phyloP scores from a whole-genome alignment of 768 basidiomycete species.

The Mycena vulgaris region DNA sequence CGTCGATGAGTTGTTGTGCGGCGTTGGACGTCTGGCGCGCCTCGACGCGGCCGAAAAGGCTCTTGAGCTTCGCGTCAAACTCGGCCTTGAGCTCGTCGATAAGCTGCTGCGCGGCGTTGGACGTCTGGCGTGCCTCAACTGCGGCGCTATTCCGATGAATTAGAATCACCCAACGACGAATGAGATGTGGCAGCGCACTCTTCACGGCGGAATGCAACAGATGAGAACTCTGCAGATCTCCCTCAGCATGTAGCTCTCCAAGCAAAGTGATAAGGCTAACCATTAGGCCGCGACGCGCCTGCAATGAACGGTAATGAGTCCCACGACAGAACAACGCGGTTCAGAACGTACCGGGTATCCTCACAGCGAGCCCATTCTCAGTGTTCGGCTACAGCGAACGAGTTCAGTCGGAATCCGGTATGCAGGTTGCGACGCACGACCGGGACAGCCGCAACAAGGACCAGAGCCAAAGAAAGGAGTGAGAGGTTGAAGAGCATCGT shows the following conservation, averaged over 20 bases:
- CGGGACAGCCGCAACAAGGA: conserved; percentile 15
- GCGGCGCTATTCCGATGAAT: neutral
- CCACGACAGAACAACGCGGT: too few species aligned
- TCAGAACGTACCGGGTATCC: neutral
- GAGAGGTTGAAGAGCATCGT: conserved; percentile 27
- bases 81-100: conserved; percentile 2
- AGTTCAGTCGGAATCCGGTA: neutral
- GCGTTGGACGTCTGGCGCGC: conserved; percentile 12
- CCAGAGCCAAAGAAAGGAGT: conserved; percentile 7
- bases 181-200: neutral
- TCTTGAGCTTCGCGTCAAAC: neutral
- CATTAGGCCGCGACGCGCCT: neutral
- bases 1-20: neutral
- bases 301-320: neutral
- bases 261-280: neutral
- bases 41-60: neutral
- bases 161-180: neutral
- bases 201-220: neutral
- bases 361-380: neutral
- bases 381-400: neutral
- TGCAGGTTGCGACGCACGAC: neutral
- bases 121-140: conserved; percentile 7
- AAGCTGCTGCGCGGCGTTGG: conserved; percentile 1
- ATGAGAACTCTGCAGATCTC: neutral
- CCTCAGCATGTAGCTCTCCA: neutral